Evolutionary conservation across 1,139 yeast genomes (phyloP).

Genomic region (Meyerozyma athensensis): DNA sequence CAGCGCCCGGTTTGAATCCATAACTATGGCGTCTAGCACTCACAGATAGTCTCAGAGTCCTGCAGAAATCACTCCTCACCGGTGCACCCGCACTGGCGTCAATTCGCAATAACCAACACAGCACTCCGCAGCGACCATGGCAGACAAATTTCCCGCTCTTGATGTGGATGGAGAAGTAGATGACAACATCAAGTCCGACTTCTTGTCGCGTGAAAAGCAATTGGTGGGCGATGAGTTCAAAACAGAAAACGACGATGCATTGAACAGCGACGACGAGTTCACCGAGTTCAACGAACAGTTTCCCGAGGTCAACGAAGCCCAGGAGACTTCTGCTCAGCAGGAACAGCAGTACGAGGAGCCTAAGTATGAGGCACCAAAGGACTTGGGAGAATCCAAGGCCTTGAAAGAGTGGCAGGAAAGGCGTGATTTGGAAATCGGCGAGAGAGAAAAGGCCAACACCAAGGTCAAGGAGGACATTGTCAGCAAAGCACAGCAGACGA

Average conservation of each 20-base stretch:
- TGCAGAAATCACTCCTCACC: background rate
- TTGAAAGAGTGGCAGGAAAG: constrained; percentile 80
- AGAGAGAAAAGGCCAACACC: constrained; percentile 72
- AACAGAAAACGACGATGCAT: constrained; percentile 61
- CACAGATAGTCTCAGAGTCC: too few species aligned
- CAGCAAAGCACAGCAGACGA: constrained; percentile 75
- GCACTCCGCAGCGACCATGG: constrained; percentile 41
- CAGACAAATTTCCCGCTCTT: constrained; percentile 83
- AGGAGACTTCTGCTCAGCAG: constrained; percentile 15
- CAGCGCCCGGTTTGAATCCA: background rate
- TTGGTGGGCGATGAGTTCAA: constrained; percentile 77
- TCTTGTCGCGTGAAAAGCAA: constrained; percentile 80
- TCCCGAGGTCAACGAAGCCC: constrained; percentile 47
- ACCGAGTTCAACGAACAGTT: constrained; percentile 63
- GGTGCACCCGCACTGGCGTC: constrained; percentile 1
- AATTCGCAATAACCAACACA: constrained; percentile 3
- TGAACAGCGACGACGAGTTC: constrained; percentile 55
- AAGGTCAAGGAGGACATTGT: constrained; percentile 68
- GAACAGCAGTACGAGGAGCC: constrained; percentile 16
- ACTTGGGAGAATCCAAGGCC: constrained; percentile 49
- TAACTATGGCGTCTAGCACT: background rate
- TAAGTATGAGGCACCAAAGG: constrained; percentile 12
- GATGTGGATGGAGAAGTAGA: constrained; percentile 43
- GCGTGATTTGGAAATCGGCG: constrained; percentile 72
- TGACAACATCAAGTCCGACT: constrained; percentile 46